Evolutionary conservation across 306 rosid species (phyloP).

Genomic region (Vigna unguiculata): DNA sequence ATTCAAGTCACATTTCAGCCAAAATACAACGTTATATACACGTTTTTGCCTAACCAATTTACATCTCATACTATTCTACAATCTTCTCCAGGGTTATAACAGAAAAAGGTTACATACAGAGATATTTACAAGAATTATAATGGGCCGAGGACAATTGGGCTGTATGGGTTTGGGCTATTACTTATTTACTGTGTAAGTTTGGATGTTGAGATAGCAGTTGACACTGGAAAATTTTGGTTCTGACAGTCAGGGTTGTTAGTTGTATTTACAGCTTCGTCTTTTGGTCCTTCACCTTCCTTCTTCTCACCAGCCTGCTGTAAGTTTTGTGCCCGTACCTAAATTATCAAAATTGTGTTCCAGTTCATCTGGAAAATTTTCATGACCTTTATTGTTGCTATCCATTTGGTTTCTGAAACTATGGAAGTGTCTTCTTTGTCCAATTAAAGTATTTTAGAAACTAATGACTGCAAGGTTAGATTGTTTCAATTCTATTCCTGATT

Average conservation of each 20-base stretch:
- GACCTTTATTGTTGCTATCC: slow-evolving; percentile 15
- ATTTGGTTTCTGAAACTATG: slow-evolving; percentile 13
- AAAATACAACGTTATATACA: too few relatives aligned
- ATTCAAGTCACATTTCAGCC: too few relatives aligned
- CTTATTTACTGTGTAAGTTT: slow-evolving; percentile 7
- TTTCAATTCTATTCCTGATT: slow-evolving; percentile 8
- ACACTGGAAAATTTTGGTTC: not conserved
- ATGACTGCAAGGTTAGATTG: not conserved
- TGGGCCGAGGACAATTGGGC: too few relatives aligned
- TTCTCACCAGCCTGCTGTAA: slow-evolving; percentile 26
- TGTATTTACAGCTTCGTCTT: not conserved
- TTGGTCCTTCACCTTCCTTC: not conserved
- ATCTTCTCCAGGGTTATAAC: too few relatives aligned
- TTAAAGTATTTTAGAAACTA: not conserved
- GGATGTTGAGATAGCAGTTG: slow-evolving; percentile 3
- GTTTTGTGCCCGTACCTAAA: not conserved
- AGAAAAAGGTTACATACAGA: too few relatives aligned
- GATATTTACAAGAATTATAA: too few relatives aligned
- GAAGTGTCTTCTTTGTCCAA: slow-evolving; percentile 6
- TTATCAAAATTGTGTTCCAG: not conserved
- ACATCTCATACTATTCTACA: too few relatives aligned
- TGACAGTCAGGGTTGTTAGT: not conserved
- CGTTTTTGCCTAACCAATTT: too few relatives aligned
- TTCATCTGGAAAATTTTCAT: slow-evolving; percentile 11
- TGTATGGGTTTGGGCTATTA: not conserved